Conservation (phyloP, 2,329 filamentous ascomycete species). For the Aspergillus phoenicis region DNA sequence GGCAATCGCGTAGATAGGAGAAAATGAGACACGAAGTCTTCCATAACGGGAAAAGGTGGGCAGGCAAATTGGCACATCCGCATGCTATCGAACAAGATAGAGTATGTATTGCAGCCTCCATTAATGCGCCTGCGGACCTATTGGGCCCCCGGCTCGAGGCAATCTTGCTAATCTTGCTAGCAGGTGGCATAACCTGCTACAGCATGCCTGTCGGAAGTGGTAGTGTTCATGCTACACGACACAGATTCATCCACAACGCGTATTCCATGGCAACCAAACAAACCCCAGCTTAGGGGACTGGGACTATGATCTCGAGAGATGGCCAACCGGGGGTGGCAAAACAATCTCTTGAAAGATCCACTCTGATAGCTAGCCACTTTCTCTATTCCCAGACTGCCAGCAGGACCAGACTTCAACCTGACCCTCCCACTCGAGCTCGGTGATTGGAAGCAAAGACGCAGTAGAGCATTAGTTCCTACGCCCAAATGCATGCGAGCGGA, state of each 20-base stretch:
- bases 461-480: conserved; percentile 22
- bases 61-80: neutral
- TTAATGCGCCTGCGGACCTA: neutral
- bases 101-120: conserved; percentile 1
- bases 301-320: neutral
- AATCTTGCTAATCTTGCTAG: neutral
- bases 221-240: neutral
- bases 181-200: neutral
- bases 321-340: neutral
- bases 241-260: neutral
- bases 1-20: conserved; percentile 6
- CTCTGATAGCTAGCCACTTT: neutral
- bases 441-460: conserved; percentile 15
- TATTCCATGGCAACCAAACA: neutral
- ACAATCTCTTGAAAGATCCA: neutral
- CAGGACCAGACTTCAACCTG: neutral
- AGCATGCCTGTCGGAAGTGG: neutral
- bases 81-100: conserved; percentile 4
- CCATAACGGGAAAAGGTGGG: neutral
- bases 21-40: conserved; percentile 2
- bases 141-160: neutral
- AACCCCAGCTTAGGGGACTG: neutral
- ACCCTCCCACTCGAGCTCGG: neutral
- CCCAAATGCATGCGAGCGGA: conserved; percentile 22
- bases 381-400: conserved; percentile 1